Evolutionary conservation across 306 rosid genomes (phyloP).

Genomic region (Comarum palustre): DNA sequence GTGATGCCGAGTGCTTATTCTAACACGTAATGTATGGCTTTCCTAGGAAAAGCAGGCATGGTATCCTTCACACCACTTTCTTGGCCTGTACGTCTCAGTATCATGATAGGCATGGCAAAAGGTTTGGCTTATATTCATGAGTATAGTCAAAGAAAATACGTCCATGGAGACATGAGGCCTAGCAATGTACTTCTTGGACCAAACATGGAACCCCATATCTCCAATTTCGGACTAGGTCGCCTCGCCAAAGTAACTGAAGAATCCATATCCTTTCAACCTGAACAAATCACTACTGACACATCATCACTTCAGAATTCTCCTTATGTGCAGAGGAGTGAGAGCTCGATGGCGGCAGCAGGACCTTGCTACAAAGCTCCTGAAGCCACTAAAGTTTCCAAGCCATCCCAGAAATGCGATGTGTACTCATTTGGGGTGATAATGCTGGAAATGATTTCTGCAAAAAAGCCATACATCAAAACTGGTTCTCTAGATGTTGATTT

Average conservation of each 20-base stretch:
- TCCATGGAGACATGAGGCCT: conserved; percentile 83
- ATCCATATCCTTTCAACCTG: conserved; percentile 61
- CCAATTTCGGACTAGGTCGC: conserved; percentile 82
- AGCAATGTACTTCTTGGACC: conserved; percentile 73
- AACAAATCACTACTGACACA: conserved; percentile 50
- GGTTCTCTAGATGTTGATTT: conserved; percentile 78
- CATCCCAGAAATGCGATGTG: conserved; percentile 92
- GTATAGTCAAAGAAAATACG: conserved; percentile 82
- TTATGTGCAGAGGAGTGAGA: not conserved
- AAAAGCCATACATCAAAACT: conserved; percentile 54
- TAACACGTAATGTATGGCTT: not conserved
- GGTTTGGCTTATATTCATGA: conserved; percentile 82
- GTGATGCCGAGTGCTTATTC: not conserved
- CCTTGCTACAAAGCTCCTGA: conserved; percentile 78
- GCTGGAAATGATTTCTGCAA: conserved; percentile 75
- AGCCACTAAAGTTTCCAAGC: conserved; percentile 68
- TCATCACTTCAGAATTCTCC: conserved; percentile 14
- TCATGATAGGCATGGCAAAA: conserved; percentile 76
- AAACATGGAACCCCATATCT: conserved; percentile 66
- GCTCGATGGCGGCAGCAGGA: conserved; percentile 14
- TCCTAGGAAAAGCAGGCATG: conserved; percentile 65
- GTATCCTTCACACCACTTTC: conserved; percentile 52
- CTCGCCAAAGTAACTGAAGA: conserved; percentile 85
- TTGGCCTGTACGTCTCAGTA: conserved; percentile 64
- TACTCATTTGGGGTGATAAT: conserved; percentile 85